phyloP scores from a whole-genome alignment of 768 basidiomycete species.

The Tylopilus balloui region DNA sequence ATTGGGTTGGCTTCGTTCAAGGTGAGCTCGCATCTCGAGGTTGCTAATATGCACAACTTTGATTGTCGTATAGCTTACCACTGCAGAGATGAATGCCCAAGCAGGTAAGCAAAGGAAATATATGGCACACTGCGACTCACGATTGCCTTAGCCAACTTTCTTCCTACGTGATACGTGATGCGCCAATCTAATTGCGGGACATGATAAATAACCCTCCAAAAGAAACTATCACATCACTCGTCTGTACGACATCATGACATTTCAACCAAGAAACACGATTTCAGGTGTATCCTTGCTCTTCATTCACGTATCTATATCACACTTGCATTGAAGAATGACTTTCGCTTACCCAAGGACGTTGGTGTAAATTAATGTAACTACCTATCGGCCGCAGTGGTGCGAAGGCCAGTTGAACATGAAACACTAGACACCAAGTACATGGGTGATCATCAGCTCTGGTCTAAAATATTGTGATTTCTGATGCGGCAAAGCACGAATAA shows the following conservation, averaged over 20 bases:
- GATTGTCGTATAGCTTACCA: conserved; percentile 32
- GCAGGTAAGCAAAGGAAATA: conserved; percentile 49
- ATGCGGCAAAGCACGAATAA: conserved; percentile 9
- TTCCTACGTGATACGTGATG: conserved; percentile 49
- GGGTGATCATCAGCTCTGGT: conserved; percentile 5
- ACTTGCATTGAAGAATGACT: conserved; percentile 24
- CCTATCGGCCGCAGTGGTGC: conserved; percentile 4
- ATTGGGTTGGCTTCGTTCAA: conserved; percentile 84
- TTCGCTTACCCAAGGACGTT: conserved; percentile 10
- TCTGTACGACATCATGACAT: conserved; percentile 12
- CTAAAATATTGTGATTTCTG: conserved; percentile 13
- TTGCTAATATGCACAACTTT: conserved; percentile 1
- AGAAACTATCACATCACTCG: conserved; percentile 7
- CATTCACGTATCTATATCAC: conserved; percentile 31
- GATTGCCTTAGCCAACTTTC: conserved; percentile 46
- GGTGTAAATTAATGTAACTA: conserved; percentile 32
- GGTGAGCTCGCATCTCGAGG: conserved; percentile 35
- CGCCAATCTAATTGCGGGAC: conserved; percentile 1
- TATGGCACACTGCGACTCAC: conserved; percentile 5
- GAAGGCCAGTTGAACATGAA: not conserved
- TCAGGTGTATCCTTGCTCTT: conserved; percentile 24
- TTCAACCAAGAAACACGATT: conserved; percentile 17
- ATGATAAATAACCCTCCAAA: not conserved
- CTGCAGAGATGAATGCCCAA: conserved; percentile 48
- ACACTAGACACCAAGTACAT: not conserved